These are phyloP conservation scores for Marasmius oreades DNA, from an alignment of 1,284 basidiomycete genomes.

Conservation along the genomic window DNA sequence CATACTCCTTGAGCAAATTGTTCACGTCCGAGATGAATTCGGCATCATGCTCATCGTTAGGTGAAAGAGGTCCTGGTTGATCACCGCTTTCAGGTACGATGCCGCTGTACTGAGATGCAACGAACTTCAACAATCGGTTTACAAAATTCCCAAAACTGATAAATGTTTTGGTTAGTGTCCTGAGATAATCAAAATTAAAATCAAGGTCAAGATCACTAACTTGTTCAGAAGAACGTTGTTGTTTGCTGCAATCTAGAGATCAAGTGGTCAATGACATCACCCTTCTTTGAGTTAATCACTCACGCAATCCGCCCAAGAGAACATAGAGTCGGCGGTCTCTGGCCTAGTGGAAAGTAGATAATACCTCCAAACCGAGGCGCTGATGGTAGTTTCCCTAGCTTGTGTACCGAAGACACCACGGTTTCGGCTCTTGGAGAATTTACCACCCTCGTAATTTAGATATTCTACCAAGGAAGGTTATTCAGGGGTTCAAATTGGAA, in stretches of 20 bases:
- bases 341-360: slow-evolving; percentile 93
- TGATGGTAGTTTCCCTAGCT: slow-evolving; percentile 90
- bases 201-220: slow-evolving; percentile 44
- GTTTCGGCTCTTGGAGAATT: slow-evolving; percentile 97
- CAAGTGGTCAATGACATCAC: neutral
- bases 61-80: slow-evolving; percentile 61
- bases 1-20: slow-evolving; percentile 76
- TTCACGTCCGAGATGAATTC: slow-evolving; percentile 87
- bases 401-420: slow-evolving; percentile 97
- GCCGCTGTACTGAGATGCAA: slow-evolving; percentile 82
- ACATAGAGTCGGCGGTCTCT: slow-evolving; percentile 93
- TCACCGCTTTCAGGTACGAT: slow-evolving; percentile 79
- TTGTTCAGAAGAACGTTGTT: slow-evolving; percentile 96
- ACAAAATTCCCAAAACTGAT: slow-evolving; percentile 94
- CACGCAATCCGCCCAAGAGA: slow-evolving; percentile 96
- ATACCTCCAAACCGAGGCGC: slow-evolving; percentile 95
- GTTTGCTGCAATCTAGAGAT: slow-evolving; percentile 76
- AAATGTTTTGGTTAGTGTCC: slow-evolving; percentile 11
- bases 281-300: slow-evolving; percentile 23
- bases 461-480: slow-evolving; percentile 67
- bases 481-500: neutral
- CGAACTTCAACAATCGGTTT: slow-evolving; percentile 92
- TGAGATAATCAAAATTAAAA: neutral
- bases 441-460: slow-evolving; percentile 97
- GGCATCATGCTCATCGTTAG: slow-evolving; percentile 66